Evolutionary conservation across 1,284 basidiomycete genomes (phyloP), one percentile per base, ranked within the genome.

Genomic region (Caloboletus inedulis): DNA sequence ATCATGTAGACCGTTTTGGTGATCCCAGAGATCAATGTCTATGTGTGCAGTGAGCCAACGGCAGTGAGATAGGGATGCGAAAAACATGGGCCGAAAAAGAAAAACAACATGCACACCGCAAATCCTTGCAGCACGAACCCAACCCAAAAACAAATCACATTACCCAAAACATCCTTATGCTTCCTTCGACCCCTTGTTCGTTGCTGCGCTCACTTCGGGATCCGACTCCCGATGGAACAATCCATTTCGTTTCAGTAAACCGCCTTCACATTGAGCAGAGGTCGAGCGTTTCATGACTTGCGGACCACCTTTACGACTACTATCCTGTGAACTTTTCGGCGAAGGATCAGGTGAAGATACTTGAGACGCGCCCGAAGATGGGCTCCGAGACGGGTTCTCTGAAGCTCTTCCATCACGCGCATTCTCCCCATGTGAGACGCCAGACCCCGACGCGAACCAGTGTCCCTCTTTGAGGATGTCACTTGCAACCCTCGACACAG

Each of bases 171-270:
- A 33, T 18, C 35, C 70, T 49, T 63, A 87, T 79, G 77, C 79
- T 49, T 81, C 76, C 63, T 81, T 79, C 47, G 88, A 70, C 29
- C 52, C 64, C 52, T 62, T 69, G 54, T 44, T 59, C 39, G 52
- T 56, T 42, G 61, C 36, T 16, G 53, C 56, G 47, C 30, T 64
- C 31, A 69, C 57, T 43, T 68, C 64, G 14, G 69, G 69, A 40
- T 71, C 59, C 13, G 65, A 68, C 27, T 68, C 65, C 34, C 69
- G 64, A 46, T 71, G 66, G 3, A 64, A 41, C 40, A 71, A 34
- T 18, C 66, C 63, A 14, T 66, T 68, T 47, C 65, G 62, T 47
- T 63, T 70, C 34, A 54, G 44, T 23, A 62, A 9, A 36, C 60
- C 65, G n/a, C 64, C 59, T 40, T 71, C 57, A 31, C 49, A 65